Percentiles rank a stretch among this genome's conserved stretches.
phyloP scores from a whole-genome alignment of 345 rosid species.

The Camelina neglecta region DNA sequence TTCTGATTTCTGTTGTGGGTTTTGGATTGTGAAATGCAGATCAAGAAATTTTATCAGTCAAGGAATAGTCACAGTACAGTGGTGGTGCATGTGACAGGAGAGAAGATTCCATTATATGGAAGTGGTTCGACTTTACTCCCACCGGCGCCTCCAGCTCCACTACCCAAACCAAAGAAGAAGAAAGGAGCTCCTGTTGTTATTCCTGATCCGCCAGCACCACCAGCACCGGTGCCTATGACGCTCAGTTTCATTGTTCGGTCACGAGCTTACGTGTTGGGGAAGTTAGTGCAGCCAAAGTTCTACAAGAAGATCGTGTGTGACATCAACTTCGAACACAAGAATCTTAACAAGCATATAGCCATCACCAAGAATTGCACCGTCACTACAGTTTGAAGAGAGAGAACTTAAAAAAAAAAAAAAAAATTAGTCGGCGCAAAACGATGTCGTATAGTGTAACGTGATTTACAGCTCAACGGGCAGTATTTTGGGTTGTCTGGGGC shows the following conservation, averaged over 20 bases:
- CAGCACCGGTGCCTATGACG: conserved; percentile 63
- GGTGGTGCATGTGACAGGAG: conserved; percentile 56
- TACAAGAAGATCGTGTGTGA: conserved; percentile 67
- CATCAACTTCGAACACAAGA: conserved; percentile 67
- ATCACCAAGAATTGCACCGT: conserved; percentile 80
- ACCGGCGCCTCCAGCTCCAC: conserved; percentile 60
- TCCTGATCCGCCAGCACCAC: conserved; percentile 52
- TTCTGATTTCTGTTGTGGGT: background rate
- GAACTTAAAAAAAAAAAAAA: too few relatives aligned
- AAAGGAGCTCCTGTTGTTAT: conserved; percentile 11
- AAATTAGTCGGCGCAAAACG: background rate
- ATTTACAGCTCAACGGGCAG: conserved; percentile 63
- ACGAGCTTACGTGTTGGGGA: conserved; percentile 86
- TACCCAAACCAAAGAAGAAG: conserved; percentile 43
- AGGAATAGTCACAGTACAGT: conserved; percentile 80
- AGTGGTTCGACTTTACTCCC: conserved; percentile 75
- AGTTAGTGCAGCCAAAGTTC: conserved; percentile 84
- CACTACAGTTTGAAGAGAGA: conserved; percentile 39
- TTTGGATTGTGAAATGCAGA: conserved; percentile 50
- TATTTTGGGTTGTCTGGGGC: conserved; percentile 47
- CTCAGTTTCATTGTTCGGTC: conserved; percentile 69
- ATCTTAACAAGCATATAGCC: conserved; percentile 60
- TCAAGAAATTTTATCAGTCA: conserved; percentile 75
- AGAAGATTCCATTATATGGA: conserved; percentile 87
- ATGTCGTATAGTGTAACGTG: conserved; percentile 35